These are phyloP conservation scores for Neurospora discreta DNA, from an alignment of 495 filamentous ascomycete species.

Conservation along the genomic window DNA sequence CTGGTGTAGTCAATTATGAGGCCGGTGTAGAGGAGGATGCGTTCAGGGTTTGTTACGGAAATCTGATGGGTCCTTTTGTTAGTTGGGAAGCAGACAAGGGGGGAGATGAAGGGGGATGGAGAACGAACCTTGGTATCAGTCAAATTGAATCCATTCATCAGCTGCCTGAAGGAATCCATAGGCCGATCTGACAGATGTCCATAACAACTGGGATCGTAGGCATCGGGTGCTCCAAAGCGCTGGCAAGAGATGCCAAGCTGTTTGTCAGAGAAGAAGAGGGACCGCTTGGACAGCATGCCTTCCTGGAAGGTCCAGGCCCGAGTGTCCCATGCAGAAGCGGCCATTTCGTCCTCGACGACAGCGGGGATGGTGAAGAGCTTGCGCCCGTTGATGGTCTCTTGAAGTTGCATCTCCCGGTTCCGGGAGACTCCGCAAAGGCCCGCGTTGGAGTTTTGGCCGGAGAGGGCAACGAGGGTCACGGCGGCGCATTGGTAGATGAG, in stretches of 20 bases:
- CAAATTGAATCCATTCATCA: neutral
- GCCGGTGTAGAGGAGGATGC: neutral
- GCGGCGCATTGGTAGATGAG: constrained; percentile 7
- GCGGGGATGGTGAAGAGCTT: constrained; percentile 9
- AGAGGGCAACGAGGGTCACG: neutral
- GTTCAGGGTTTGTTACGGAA: neutral
- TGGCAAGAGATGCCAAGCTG: constrained; percentile 7
- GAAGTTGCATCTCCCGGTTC: neutral
- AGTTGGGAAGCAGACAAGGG: neutral
- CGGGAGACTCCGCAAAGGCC: constrained; percentile 8
- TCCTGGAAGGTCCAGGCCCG: constrained; percentile 15
- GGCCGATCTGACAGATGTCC: neutral
- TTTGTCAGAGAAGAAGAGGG: constrained; percentile 3
- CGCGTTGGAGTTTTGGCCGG: constrained; percentile 1
- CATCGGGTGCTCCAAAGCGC: neutral
- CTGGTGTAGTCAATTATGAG: constrained; percentile 5
- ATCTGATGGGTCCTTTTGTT: neutral
- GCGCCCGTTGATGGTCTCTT: constrained; percentile 4
- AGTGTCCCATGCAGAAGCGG: constrained; percentile 1
- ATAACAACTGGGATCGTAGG: neutral
- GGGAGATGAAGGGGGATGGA: neutral
- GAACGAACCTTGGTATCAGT: neutral
- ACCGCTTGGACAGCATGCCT: constrained; percentile 3
- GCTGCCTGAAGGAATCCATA: neutral
- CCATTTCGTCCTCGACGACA: neutral